A percentile compares a stretch with the other conserved stretches of the same genome.
phyloP scores from a whole-genome alignment of 495 filamentous ascomycete genomes.

The Neurospora sp. region DNA sequence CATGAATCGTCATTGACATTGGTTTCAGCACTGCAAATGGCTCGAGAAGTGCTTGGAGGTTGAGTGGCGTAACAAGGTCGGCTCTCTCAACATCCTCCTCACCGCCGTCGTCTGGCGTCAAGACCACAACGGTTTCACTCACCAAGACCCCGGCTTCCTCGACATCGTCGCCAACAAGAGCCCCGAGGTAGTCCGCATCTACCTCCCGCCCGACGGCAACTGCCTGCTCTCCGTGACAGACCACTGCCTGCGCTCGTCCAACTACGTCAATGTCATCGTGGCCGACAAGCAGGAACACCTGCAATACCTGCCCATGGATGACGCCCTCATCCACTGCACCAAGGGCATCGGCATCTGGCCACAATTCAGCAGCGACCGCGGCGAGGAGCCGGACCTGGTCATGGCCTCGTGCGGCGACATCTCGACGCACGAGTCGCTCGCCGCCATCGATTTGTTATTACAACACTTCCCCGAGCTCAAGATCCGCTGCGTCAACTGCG shows the following conservation, averaged over 20 bases:
- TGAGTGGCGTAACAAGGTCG: constrained; percentile 55
- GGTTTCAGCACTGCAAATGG: constrained; percentile 60
- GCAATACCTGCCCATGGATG: constrained; percentile 58
- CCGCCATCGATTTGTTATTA: constrained; percentile 55
- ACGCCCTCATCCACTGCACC: constrained; percentile 58
- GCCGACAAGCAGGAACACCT: constrained; percentile 69
- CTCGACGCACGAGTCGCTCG: constrained; percentile 56
- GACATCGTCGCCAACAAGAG: constrained; percentile 66
- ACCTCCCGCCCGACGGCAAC: constrained; percentile 67
- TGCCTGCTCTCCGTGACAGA: constrained; percentile 57
- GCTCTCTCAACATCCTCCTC: constrained; percentile 64
- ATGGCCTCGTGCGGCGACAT: constrained; percentile 66
- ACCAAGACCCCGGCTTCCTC: constrained; percentile 69
- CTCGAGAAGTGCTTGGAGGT: constrained; percentile 65
- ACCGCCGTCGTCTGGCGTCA: constrained; percentile 69
- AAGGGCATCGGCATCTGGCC: constrained; percentile 50
- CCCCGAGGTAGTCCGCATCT: constrained; percentile 66
- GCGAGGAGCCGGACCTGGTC: constrained; percentile 54
- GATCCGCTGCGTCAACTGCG: constrained; percentile 64
- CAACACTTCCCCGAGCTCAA: constrained; percentile 55
- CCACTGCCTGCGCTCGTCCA: constrained; percentile 57
- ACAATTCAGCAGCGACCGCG: constrained; percentile 44
- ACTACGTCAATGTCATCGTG: constrained; percentile 70
- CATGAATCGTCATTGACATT: constrained; percentile 4
- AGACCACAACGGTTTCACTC: constrained; percentile 72